A percentile compares a stretch with the other conserved stretches of the same genome.
These are phyloP conservation scores for Beta corolliflora DNA, from an alignment of 179 eudicot genomes.

Conservation along the genomic window DNA sequence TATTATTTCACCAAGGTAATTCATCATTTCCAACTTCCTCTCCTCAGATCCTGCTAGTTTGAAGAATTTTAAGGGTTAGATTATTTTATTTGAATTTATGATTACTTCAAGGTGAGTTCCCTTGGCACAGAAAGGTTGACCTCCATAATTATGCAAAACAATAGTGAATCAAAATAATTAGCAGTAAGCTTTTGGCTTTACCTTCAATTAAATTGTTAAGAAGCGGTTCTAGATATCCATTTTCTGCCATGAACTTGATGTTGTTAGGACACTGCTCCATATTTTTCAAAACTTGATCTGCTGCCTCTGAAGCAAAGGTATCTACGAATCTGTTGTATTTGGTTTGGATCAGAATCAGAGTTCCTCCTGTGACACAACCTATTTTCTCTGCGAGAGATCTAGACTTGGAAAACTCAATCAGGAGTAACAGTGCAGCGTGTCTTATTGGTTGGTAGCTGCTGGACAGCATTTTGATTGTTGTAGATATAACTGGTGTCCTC, in stretches of 20 bases:
- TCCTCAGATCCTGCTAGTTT: slow-evolving; percentile 59
- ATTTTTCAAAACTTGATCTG: slow-evolving; percentile 62
- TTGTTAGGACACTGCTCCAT: slow-evolving; percentile 59
- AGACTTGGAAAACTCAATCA: slow-evolving; percentile 66
- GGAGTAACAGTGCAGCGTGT: slow-evolving; percentile 61
- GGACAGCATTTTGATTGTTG: slow-evolving; percentile 60
- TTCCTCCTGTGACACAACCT: slow-evolving; percentile 61
- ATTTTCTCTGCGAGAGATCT: slow-evolving; percentile 46
- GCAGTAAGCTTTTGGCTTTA: slow-evolving; percentile 28
- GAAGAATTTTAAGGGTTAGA: neutral
- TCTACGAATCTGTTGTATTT: slow-evolving; percentile 62
- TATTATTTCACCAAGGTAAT: slow-evolving; percentile 69
- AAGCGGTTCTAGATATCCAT: slow-evolving; percentile 76
- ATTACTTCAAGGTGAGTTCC: neutral
- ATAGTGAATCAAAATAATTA: neutral
- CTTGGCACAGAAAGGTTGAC: slow-evolving; percentile 2
- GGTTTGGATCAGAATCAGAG: slow-evolving; percentile 64
- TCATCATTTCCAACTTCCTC: slow-evolving; percentile 65
- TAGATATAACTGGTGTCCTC: slow-evolving; percentile 48
- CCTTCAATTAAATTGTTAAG: slow-evolving; percentile 63
- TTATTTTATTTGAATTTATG: slow-evolving; percentile 4
- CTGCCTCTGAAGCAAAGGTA: slow-evolving; percentile 67
- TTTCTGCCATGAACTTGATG: slow-evolving; percentile 84
- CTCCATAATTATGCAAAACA: neutral
- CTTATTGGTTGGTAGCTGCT: slow-evolving; percentile 63